These are phyloP conservation scores for Stagonosporopsis vannaccii DNA, from an alignment of 2,329 filamentous ascomycete genomes.

Conservation along the genomic window DNA sequence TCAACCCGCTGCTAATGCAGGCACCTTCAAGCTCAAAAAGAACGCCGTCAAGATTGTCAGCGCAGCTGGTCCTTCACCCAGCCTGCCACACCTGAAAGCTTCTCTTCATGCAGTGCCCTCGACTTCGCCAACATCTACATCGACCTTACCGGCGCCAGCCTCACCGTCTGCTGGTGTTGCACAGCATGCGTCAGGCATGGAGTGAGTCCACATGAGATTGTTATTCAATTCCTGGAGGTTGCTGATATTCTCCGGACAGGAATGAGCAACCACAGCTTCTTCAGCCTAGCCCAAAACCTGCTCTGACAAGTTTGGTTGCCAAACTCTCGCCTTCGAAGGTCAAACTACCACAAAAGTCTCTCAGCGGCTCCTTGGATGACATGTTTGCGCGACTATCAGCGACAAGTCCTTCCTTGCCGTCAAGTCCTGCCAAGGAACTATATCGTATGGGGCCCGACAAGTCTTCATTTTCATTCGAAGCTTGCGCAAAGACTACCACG, in stretches of 20 bases:
- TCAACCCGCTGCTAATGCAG: slow-evolving; percentile 26
- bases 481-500: not conserved
- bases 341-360: not conserved
- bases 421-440: not conserved
- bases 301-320: not conserved
- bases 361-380: slow-evolving; percentile 22
- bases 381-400: slow-evolving; percentile 31
- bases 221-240: not conserved
- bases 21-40: slow-evolving; percentile 40
- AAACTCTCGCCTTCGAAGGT: slow-evolving; percentile 4
- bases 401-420: not conserved
- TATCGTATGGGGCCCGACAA: slow-evolving; percentile 3
- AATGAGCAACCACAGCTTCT: not conserved
- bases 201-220: slow-evolving; percentile 16
- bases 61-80: slow-evolving; percentile 18
- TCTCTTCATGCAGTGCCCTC: not conserved
- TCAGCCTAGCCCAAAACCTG: not conserved
- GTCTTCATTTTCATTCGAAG: slow-evolving; percentile 15
- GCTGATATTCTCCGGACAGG: slow-evolving; percentile 15
- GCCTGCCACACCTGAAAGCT: not conserved
- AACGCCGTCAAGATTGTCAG: slow-evolving; percentile 36
- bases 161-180: slow-evolving; percentile 5
- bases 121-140: not conserved
- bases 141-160: not conserved
- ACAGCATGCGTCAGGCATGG: slow-evolving; percentile 18